These are phyloP conservation scores for Gleditsia sinensis DNA, from an alignment of 306 rosid genomes.

Conservation along the genomic window DNA sequence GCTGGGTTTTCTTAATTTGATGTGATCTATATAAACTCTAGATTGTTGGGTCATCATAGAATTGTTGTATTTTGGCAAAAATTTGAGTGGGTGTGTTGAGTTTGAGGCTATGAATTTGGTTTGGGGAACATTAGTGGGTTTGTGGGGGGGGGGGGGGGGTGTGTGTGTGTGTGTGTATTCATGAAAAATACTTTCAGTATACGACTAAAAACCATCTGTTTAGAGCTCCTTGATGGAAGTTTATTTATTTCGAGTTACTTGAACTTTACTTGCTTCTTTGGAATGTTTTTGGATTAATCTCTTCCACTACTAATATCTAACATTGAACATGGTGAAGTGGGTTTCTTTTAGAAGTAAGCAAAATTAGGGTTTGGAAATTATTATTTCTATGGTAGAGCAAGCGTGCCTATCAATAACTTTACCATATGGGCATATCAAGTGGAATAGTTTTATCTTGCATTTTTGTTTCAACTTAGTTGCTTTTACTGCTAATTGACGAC, in stretches of 20 bases:
- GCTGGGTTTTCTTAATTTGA: slow-evolving; percentile 32
- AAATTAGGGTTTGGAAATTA: slow-evolving; percentile 45
- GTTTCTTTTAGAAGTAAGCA: not conserved
- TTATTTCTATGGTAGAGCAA: not conserved
- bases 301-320: not conserved
- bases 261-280: slow-evolving; percentile 24
- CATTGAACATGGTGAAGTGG: slow-evolving; percentile 18
- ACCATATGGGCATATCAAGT: not conserved
- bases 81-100: slow-evolving; percentile 17
- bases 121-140: not conserved
- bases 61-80: no score
- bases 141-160: no score
- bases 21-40: slow-evolving; percentile 42
- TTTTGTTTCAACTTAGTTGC: not conserved
- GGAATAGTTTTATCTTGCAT: not conserved
- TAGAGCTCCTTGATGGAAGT: slow-evolving; percentile 4
- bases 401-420: not conserved
- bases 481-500: slow-evolving; percentile 4
- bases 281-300: slow-evolving; percentile 7
- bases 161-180: no score
- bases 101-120: slow-evolving; percentile 6
- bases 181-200: no score
- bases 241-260: not conserved
- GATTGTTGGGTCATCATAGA: no score
- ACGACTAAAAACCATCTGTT: not conserved